phyloP scores from a whole-genome alignment of 1,284 basidiomycete genomes.

The Trichosporon sp. region DNA sequence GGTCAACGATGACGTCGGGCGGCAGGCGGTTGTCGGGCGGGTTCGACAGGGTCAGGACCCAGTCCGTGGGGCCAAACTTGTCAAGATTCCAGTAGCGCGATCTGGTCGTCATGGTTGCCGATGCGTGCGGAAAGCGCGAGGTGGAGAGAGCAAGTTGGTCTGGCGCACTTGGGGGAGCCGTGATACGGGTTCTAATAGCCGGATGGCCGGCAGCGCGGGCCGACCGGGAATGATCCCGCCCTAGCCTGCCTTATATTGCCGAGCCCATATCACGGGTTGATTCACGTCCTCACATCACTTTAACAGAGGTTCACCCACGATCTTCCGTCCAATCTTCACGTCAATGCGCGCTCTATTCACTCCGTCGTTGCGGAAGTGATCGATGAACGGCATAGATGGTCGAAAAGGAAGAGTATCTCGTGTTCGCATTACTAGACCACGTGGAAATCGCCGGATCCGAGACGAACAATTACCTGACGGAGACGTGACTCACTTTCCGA shows the following conservation, averaged over 20 bases:
- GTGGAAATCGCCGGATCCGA: not conserved
- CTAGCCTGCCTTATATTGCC: not conserved
- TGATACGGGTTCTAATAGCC: not conserved
- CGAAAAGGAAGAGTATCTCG: too few species aligned
- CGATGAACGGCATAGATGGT: too few species aligned
- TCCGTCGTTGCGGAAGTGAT: too few species aligned
- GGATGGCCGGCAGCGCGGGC: not conserved
- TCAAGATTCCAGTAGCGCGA: slow-evolving; percentile 29
- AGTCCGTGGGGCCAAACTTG: slow-evolving; percentile 40
- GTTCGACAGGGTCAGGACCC: slow-evolving; percentile 49
- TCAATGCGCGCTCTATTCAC: too few species aligned
- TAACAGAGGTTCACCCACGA: too few species aligned
- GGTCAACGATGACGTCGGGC: slow-evolving; percentile 43
- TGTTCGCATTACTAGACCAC: too few species aligned
- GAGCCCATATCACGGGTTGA: not conserved
- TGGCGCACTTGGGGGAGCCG: not conserved
- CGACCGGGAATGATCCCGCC: too few species aligned
- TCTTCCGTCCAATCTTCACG: too few species aligned
- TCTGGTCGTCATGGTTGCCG: not conserved
- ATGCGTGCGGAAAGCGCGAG: not conserved
- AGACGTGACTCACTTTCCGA: slow-evolving; percentile 2
- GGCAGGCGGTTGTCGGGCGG: slow-evolving; percentile 57
- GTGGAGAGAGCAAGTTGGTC: not conserved
- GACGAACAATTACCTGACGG: not conserved
- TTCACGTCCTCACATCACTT: too few species aligned